Evolutionary conservation across 202 grass and related monocot species (phyloP), one percentile per base, ranked within the genome.

Genomic region (Bolboschoenoplectus hybrid): DNA sequence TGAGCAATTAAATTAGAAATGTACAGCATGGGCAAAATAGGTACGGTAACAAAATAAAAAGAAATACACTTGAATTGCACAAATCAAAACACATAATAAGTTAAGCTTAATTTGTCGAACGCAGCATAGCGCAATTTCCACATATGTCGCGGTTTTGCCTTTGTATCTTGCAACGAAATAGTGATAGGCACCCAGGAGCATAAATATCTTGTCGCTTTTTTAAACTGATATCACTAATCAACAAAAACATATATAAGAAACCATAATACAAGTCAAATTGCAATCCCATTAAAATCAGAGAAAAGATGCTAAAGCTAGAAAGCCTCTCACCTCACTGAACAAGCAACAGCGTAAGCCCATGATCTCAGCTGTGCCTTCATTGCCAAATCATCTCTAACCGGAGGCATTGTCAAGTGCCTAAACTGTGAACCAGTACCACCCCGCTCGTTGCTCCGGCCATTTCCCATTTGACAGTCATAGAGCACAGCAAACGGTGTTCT

Each of bases 291-390:
- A 44, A 5, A 66, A 58, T 53, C 9, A 56, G 53, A 67, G 32
- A 51, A 72, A 2, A 81, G 10, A 16, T 5, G 2, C 40, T 49
- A 63, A 63, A 63, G 41, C 20, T 4, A 9, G 1, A 46, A 17
- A n/a, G 3, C 52, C 82, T 90, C 17, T 90, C 45, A 93, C 83
- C 81, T 91, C 69, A 95, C 89, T 0, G 93, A 88, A 63, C 89
- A 90, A 62, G 88, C 93, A 60, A 95, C 87, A 1, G 89, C 93
- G 53, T 92, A 87, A 82, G 93, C 93, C 93, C 90, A 92, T 19
- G 90, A 92, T 67, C 79, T 91, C 7, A 95, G 86, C 34, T 93
- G 93, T 19, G 62, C 84, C 86, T 88, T 95, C 93, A 95, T 95
- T 86, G 84, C 89, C 14, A 87, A 32, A 11, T 89, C 88, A 61